These are phyloP conservation scores for Myxozyma vanderwaltii DNA, from an alignment of 805 yeast species.

Conservation along the genomic window DNA sequence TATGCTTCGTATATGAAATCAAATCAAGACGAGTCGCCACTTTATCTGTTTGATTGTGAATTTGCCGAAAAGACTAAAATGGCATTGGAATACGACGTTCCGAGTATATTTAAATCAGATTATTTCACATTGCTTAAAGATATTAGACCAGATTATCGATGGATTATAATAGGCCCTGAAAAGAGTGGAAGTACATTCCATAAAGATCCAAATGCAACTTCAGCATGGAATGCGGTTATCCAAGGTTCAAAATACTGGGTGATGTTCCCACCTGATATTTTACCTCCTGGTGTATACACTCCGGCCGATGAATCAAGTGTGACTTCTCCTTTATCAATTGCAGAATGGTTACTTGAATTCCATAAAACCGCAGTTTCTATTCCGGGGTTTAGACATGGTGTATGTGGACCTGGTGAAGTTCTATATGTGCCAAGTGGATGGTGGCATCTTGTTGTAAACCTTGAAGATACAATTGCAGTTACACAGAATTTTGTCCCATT, in stretches of 20 bases:
- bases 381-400: slow-evolving; percentile 60
- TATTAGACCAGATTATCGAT: slow-evolving; percentile 80
- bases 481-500: slow-evolving; percentile 86
- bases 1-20: slow-evolving; percentile 61
- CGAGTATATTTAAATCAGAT: slow-evolving; percentile 34
- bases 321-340: slow-evolving; percentile 86
- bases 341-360: slow-evolving; percentile 90
- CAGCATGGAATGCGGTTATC: slow-evolving; percentile 77
- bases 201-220: slow-evolving; percentile 87
- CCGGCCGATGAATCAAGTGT: slow-evolving; percentile 78
- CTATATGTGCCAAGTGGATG: slow-evolving; percentile 93
- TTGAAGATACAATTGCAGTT: slow-evolving; percentile 76
- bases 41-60: slow-evolving; percentile 81
- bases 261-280: slow-evolving; percentile 75
- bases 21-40: slow-evolving; percentile 80
- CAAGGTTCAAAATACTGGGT: slow-evolving; percentile 19
- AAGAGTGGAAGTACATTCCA: slow-evolving; percentile 89
- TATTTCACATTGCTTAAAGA: slow-evolving; percentile 57
- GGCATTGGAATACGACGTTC: slow-evolving; percentile 53
- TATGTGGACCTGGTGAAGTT: slow-evolving; percentile 80
- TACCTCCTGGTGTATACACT: slow-evolving; percentile 85
- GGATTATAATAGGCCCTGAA: slow-evolving; percentile 84
- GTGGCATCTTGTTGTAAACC: slow-evolving; percentile 95
- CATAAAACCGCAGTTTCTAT: slow-evolving; percentile 60
- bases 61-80: slow-evolving; percentile 44